These are phyloP conservation scores for Tulasnella sp. DNA, from an alignment of 768 basidiomycete genomes.

Conservation along the genomic window DNA sequence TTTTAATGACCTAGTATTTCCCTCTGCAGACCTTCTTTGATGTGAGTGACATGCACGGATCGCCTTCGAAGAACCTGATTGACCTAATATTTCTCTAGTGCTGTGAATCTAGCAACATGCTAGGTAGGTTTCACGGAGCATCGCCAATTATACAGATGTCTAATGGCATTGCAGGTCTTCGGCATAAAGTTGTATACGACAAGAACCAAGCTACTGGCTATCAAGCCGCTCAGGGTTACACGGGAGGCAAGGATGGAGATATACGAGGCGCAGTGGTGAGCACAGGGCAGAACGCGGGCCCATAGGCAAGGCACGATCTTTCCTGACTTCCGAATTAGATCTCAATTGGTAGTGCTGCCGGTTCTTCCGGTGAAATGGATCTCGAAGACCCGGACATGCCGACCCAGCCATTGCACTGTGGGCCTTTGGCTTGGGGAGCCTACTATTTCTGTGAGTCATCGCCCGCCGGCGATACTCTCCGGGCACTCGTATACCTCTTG, in stretches of 20 bases:
- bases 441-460: neutral
- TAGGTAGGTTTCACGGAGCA: neutral
- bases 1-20: neutral
- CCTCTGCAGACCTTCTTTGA: neutral
- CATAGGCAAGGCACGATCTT: neutral
- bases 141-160: neutral
- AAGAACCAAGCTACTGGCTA: neutral
- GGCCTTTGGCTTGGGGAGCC: neutral
- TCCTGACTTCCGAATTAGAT: neutral
- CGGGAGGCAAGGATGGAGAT: neutral
- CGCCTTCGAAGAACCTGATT: neutral
- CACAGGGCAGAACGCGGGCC: neutral
- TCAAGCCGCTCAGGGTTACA: neutral
- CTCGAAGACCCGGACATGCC: neutral
- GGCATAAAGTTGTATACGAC: neutral
- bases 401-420: neutral
- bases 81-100: neutral
- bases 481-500: too few species aligned
- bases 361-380: neutral
- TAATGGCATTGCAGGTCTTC: neutral
- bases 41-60: neutral
- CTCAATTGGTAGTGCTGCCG: neutral
- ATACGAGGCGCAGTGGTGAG: neutral
- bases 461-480: too few species aligned
- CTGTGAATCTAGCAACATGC: neutral